Evolutionary conservation across 768 basidiomycete genomes (phyloP).

Genomic region (Boletus speciosus): DNA sequence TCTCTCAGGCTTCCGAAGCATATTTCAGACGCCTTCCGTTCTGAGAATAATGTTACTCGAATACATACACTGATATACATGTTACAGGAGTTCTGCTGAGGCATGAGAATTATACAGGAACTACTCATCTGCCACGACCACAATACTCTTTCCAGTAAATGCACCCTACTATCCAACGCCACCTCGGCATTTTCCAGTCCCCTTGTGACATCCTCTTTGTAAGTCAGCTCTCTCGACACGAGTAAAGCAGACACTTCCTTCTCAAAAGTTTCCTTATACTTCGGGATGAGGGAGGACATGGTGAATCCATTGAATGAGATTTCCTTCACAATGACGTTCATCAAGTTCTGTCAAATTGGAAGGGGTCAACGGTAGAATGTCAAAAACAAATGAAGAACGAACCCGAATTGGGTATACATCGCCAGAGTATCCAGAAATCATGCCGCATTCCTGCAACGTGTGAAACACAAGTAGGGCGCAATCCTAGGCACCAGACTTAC

Average conservation of each 20-base stretch:
- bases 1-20: not conserved
- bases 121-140: slow-evolving; percentile 6
- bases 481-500: not conserved
- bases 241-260: slow-evolving; percentile 37
- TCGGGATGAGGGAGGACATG: slow-evolving; percentile 22
- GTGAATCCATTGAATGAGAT: slow-evolving; percentile 46
- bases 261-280: slow-evolving; percentile 42
- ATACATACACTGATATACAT: not conserved
- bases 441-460: not conserved
- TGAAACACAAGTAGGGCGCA: not conserved
- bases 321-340: slow-evolving; percentile 26
- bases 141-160: slow-evolving; percentile 8
- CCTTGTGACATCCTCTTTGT: slow-evolving; percentile 41
- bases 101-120: not conserved
- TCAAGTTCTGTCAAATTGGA: not conserved
- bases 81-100: not conserved
- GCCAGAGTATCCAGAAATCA: not conserved
- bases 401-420: not conserved
- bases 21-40: not conserved
- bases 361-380: not conserved
- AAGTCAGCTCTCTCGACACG: slow-evolving; percentile 45
- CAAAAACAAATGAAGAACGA: not conserved
- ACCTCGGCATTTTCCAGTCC: slow-evolving; percentile 38
- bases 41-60: not conserved
- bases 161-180: not conserved